Percentiles rank a stretch among this genome's conserved stretches.
Evolutionary conservation across 345 rosid species (phyloP).

Genomic region (Turritis glabra): DNA sequence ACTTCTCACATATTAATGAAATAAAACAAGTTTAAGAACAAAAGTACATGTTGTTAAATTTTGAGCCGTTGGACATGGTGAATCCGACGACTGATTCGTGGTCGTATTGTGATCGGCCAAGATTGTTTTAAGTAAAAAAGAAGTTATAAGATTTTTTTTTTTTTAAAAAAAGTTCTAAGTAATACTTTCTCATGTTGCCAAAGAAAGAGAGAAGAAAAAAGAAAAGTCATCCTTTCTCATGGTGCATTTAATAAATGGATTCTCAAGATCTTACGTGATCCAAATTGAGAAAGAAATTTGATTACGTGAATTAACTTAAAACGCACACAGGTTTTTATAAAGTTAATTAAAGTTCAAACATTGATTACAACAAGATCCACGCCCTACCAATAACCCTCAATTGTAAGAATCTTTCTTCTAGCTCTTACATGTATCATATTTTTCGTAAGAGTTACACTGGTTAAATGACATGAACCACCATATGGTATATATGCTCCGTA

Average conservation of each 20-base stretch:
- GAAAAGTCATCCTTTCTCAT: neutral
- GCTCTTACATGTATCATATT: no score
- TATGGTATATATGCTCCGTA: no score
- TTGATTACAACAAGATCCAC: conserved; percentile 7
- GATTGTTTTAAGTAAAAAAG: no score
- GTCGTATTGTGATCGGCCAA: neutral
- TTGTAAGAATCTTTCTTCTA: no score
- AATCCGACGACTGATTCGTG: neutral
- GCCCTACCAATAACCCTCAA: neutral
- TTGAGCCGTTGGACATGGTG: neutral
- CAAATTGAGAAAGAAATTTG: neutral
- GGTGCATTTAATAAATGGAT: conserved; percentile 3
- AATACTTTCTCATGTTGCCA: no score
- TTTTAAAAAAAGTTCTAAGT: no score
- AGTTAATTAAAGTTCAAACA: neutral
- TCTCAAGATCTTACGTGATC: neutral
- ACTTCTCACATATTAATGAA: neutral
- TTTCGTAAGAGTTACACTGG: no score
- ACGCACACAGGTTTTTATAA: neutral
- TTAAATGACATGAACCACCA: no score
- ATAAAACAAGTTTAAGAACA: neutral
- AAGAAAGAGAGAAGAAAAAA: no score
- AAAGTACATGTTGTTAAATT: neutral
- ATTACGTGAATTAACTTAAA: conserved; percentile 10
- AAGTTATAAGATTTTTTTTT: no score